Conservation (phyloP, 352 stramenopile species). For the Elongisporangium prolatum region DNA sequence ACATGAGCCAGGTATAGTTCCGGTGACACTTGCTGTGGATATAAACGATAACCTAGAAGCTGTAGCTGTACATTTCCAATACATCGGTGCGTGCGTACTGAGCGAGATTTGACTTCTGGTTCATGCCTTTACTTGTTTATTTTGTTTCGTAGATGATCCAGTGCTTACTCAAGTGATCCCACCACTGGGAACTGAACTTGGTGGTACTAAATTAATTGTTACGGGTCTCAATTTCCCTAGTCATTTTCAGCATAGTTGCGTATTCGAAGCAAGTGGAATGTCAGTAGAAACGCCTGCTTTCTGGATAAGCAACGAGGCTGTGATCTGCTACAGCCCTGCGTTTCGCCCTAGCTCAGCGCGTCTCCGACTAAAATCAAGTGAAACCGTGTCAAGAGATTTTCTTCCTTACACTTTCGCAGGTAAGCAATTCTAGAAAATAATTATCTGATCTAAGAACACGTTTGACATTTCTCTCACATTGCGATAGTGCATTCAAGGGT, state of each 20-base stretch:
- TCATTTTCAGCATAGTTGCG: too few species aligned
- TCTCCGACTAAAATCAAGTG: conserved; percentile 10
- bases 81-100: conserved; percentile 18
- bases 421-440: too few species aligned
- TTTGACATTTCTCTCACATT: too few species aligned
- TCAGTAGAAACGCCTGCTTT: conserved; percentile 10
- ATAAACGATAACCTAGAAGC: neutral
- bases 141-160: conserved; percentile 16
- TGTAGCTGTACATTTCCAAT: conserved; percentile 17
- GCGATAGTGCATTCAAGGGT: too few species aligned
- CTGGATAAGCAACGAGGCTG: conserved; percentile 13
- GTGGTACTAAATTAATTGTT: conserved; percentile 25
- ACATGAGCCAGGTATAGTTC: conserved; percentile 5
- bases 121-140: too few species aligned
- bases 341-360: conserved; percentile 12
- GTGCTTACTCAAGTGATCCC: conserved; percentile 20
- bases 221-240: conserved; percentile 19
- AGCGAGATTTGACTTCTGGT: too few species aligned
- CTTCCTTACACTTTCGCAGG: too few species aligned
- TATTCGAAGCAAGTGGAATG: too few species aligned
- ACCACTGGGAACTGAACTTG: conserved; percentile 22
- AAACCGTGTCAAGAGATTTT: too few species aligned
- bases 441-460: too few species aligned
- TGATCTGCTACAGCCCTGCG: conserved; percentile 18
- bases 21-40: conserved; percentile 12